Base-by-base conservation (phyloP, 1,139 yeast species). In the Yamadazyma mexicana region DNA sequence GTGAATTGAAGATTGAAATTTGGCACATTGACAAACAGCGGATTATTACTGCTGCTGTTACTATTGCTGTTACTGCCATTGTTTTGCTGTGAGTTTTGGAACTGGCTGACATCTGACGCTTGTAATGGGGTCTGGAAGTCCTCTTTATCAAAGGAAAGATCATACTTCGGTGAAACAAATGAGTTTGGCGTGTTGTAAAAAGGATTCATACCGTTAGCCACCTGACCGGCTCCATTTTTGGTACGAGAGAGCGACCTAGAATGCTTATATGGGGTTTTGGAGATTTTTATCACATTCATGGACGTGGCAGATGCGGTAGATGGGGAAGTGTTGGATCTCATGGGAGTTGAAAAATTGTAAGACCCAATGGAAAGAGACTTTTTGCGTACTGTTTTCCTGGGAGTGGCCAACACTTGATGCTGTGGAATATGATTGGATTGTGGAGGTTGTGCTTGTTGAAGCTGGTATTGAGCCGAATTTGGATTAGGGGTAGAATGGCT, bases 121-220 rank as follows among this genome's bases (percentile, higher is more conserved):
- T 64, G 66, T 20, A 68, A 42, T 1, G 71, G 70, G 15, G 73
- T 65, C 11, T 55, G 59, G 23, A 61, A 51, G 24, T 62, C 68
- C 25, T 56, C 61, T 33, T 47, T 40, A 32, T 62, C 67, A 30
- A 60, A 47, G 17, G 61, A 61, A 17, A 48, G 36, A 17, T 57
- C 55, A 35, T 64, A 58, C 44, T 64, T 64, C 2, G 79, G 77
- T 5, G 75, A 65, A 31, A 66, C 52, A 45, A 67, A 66, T 4
- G 69, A 55, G 28, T 25, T 43, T 2, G 77, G 74, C 2, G 75
- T 71, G 45, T 69, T 71, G 46, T 68, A 71, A 48, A 74, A 73
- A 15, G 79, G 79, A 45, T 74, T 73, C 26, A 64, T 55, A 16
- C 60, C 61, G n/a, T n/a, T n/a, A 20, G 22, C 8, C 8, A 5